phyloP scores from a whole-genome alignment of 2,329 filamentous ascomycete genomes.

The Alternaria sp. region DNA sequence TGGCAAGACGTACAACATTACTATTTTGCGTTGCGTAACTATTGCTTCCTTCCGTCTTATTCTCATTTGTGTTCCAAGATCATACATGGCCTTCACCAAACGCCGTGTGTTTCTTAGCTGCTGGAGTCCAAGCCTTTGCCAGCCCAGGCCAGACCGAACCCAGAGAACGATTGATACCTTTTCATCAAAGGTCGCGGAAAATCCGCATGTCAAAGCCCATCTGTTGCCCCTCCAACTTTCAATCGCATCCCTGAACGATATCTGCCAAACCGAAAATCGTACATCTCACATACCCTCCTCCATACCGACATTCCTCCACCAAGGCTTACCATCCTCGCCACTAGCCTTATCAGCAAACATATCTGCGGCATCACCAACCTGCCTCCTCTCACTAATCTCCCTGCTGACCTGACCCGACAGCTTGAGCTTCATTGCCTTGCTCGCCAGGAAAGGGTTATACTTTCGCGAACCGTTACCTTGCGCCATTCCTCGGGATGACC shows the following conservation, averaged over 20 bases:
- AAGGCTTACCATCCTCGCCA: conserved; percentile 37
- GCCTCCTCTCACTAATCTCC: conserved; percentile 84
- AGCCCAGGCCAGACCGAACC: neutral
- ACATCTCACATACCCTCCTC: conserved; percentile 53
- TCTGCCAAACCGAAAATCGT: neutral
- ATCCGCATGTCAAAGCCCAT: too few relatives aligned
- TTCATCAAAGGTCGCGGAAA: neutral
- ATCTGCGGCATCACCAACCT: conserved; percentile 86
- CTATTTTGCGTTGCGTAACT: neutral
- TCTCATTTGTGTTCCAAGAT: neutral
- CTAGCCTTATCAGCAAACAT: conserved; percentile 61
- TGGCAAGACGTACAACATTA: neutral
- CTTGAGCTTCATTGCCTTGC: conserved; percentile 69
- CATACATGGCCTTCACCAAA: neutral
- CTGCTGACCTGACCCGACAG: conserved; percentile 60
- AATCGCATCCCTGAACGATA: neutral
- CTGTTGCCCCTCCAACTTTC: neutral
- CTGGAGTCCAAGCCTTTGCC: neutral
- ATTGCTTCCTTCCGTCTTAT: neutral
- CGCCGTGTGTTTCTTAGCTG: neutral
- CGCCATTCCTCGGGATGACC: conserved; percentile 66
- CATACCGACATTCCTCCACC: conserved; percentile 59
- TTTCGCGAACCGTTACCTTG: conserved; percentile 38
- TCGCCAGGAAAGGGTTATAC: conserved; percentile 45
- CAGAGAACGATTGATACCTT: neutral